Evolutionary conservation across 805 yeast genomes (phyloP), one percentile per base, ranked within the genome.

Genomic region (Pichia manshurica): DNA sequence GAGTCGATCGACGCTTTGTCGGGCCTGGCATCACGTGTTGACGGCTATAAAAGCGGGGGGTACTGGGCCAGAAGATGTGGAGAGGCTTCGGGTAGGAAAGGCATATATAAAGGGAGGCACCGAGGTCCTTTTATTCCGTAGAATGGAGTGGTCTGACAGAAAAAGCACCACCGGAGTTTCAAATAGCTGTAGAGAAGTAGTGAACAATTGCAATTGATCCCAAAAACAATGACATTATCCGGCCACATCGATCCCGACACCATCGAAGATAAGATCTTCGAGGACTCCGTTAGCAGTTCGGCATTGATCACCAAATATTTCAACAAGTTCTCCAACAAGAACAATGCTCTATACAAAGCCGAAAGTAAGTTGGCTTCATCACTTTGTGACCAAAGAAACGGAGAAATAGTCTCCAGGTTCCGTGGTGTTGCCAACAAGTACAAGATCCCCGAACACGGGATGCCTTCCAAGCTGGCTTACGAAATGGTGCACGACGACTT

Each of bases 401-500:
- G 28, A 3, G 41, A 44, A 4, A 20, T 36, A 10, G 63, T 64
- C 33, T 50, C 64, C 28, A 56, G 57, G 46, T 61, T 64, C 48
- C 58, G 65, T n/a, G 79, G 64, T 28, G 49, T 64, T 17, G 49
- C 54, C 7, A 61, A 85, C 40, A 83, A 82, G 64, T 83, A 79
- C 67, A 66, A 67, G 45, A 69, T 88, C 44, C 88, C 88, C 2
- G 63, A 72, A 31, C 56, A 69, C 13, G 87, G 91, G 1, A 65
- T 80, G 44, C 65, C 70, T 9, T 67, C 77, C 3, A 69, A 69
- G 7, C 62, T 72, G 45, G 83, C 87, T 9, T 83, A 80, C 60
- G 72, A 79, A 36, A 66, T 84, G 58, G 71, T 89, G 51, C 80
- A 76, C 54, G 85, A 84, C 59, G 95, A 86, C 54, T 70, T 90